Conservation (phyloP, 2,329 filamentous ascomycete genomes). For the Leptographium flavum region DNA sequence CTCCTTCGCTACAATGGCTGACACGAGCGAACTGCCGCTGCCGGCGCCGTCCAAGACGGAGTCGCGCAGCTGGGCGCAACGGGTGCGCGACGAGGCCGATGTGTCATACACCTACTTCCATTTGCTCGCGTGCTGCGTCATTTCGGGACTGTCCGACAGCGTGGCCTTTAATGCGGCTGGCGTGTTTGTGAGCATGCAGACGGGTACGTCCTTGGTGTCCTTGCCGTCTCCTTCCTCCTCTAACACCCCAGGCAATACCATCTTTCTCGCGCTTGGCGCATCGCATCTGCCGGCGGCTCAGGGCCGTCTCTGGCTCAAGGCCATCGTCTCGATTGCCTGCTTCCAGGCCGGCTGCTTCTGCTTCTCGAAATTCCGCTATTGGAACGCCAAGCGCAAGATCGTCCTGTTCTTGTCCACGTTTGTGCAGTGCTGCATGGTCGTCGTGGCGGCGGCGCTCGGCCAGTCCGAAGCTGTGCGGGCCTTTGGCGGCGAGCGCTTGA, state of each 20-base stretch:
- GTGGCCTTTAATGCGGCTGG: conserved; percentile 65
- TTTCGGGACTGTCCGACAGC: conserved; percentile 66
- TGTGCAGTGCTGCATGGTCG: conserved; percentile 34
- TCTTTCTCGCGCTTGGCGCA: conserved; percentile 59
- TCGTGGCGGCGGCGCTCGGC: conserved; percentile 37
- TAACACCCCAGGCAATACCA: conserved; percentile 49
- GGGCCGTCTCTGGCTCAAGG: conserved; percentile 54
- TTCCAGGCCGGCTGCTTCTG: conserved; percentile 61
- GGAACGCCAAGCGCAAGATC: conserved; percentile 44
- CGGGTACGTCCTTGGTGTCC: conserved; percentile 32
- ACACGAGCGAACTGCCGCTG: background rate
- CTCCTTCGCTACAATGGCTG: too few relatives aligned
- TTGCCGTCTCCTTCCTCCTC: background rate
- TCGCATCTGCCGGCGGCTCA: conserved; percentile 35
- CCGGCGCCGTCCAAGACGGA: background rate
- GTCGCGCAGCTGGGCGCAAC: background rate
- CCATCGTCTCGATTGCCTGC: conserved; percentile 50
- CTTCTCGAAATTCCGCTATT: conserved; percentile 55
- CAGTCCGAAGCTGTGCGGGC: conserved; percentile 30
- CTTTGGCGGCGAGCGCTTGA: conserved; percentile 16
- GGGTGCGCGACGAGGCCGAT: conserved; percentile 8
- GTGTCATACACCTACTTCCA: conserved; percentile 42
- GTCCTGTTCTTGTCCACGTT: conserved; percentile 50
- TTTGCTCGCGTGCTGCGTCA: conserved; percentile 57
- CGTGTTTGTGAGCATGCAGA: conserved; percentile 75